These are phyloP conservation scores for Elongisporangium undulatum DNA, from an alignment of 352 stramenopile genomes.

Conservation along the genomic window DNA sequence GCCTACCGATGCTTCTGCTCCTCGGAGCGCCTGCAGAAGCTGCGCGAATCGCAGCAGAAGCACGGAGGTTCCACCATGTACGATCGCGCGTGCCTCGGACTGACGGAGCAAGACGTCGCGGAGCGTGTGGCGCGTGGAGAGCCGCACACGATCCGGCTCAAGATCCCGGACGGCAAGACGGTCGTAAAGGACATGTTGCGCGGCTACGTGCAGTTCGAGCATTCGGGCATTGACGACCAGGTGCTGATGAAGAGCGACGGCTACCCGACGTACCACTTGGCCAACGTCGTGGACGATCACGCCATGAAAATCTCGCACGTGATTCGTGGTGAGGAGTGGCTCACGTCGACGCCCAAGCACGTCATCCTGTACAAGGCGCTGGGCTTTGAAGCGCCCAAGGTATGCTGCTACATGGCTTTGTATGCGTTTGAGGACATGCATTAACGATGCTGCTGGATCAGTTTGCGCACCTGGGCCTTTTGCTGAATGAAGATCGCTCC, in stretches of 20 bases:
- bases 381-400: constrained; percentile 60
- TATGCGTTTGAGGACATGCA: neutral
- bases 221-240: constrained; percentile 88
- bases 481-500: constrained; percentile 96
- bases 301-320: constrained; percentile 97
- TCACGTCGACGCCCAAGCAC: constrained; percentile 90
- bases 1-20: constrained; percentile 98
- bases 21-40: constrained; percentile 91
- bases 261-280: constrained; percentile 92
- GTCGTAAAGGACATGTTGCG: constrained; percentile 96
- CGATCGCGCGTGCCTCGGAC: constrained; percentile 94
- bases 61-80: constrained; percentile 95
- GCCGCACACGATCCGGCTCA: constrained; percentile 93
- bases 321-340: constrained; percentile 95
- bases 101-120: constrained; percentile 86
- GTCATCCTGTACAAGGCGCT: constrained; percentile 89
- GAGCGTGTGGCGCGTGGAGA: constrained; percentile 85
- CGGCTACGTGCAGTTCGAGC: constrained; percentile 91
- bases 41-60: constrained; percentile 87
- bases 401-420: constrained; percentile 12
- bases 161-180: constrained; percentile 90
- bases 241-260: constrained; percentile 93
- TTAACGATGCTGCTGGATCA: constrained; percentile 12
- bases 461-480: constrained; percentile 90
- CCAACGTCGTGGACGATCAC: constrained; percentile 96